Evolutionary conservation across 2,329 filamentous ascomycete genomes (phyloP).

Genomic region (Trichoderma sp.): DNA sequence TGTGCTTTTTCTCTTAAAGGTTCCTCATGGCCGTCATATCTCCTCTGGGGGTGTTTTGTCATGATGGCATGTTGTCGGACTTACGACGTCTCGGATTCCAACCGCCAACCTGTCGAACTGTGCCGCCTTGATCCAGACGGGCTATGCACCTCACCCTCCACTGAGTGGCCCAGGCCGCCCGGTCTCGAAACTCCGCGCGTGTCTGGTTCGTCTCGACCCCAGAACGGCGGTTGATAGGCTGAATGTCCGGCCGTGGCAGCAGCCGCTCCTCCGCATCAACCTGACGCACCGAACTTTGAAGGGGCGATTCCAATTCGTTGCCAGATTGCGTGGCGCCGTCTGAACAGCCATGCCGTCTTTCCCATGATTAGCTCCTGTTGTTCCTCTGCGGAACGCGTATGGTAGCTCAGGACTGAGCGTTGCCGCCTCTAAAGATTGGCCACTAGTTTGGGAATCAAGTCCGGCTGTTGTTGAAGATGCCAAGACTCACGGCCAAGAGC

Average conservation of each 20-base stretch:
- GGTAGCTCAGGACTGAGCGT: not conserved
- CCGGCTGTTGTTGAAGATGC: not conserved
- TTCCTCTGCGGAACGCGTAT: not conserved
- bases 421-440: not conserved
- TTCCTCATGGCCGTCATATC: not conserved
- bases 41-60: not conserved
- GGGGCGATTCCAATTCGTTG: not conserved
- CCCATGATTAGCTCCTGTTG: not conserved
- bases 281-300: not conserved
- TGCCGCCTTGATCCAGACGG: not conserved
- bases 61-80: not conserved
- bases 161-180: slow-evolving; percentile 14
- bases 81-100: not conserved
- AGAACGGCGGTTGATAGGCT: not conserved
- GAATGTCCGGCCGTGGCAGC: not conserved
- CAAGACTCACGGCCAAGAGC: not conserved
- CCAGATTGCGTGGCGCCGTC: not conserved
- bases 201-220: not conserved
- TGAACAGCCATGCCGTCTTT: not conserved
- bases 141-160: not conserved
- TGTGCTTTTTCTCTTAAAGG: not conserved
- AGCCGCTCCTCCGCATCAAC: not conserved
- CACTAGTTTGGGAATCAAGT: not conserved
- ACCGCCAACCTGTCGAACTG: not conserved
- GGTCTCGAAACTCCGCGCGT: slow-evolving; percentile 5